Evolutionary conservation across 1,139 yeast species (phyloP).

Genomic region (Blastobotrys proliferans): DNA sequence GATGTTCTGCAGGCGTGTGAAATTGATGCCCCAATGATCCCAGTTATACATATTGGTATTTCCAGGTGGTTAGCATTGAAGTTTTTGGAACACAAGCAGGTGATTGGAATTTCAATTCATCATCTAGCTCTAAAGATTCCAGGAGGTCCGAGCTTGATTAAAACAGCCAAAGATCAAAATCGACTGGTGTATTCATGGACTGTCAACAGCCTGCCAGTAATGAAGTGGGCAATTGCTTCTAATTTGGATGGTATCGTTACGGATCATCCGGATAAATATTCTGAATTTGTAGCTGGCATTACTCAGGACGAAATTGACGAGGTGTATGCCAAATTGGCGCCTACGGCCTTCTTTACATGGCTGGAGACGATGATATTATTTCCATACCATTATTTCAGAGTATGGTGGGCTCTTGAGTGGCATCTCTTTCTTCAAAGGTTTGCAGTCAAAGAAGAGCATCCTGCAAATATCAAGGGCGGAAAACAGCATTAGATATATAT

Average conservation of each 20-base stretch:
- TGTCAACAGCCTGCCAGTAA: slow-evolving; percentile 47
- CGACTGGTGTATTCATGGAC: slow-evolving; percentile 78
- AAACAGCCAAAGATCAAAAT: slow-evolving; percentile 40
- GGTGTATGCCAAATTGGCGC: slow-evolving; percentile 18
- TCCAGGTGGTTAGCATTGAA: slow-evolving; percentile 37
- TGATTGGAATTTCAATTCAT: slow-evolving; percentile 44
- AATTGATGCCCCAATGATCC: slow-evolving; percentile 41
- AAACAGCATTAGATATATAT: background rate
- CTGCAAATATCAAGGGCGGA: background rate
- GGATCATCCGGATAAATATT: slow-evolving; percentile 48
- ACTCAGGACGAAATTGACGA: slow-evolving; percentile 20
- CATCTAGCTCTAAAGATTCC: slow-evolving; percentile 41
- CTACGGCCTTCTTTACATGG: slow-evolving; percentile 13
- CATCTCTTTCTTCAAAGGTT: background rate
- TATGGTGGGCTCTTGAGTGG: slow-evolving; percentile 1
- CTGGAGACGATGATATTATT: slow-evolving; percentile 15
- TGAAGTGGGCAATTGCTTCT: slow-evolving; percentile 42
- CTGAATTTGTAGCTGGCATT: slow-evolving; percentile 15
- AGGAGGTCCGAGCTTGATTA: slow-evolving; percentile 38
- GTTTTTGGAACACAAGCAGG: slow-evolving; percentile 36
- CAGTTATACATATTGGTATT: slow-evolving; percentile 51
- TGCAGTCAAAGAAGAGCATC: too few species aligned
- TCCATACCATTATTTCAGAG: slow-evolving; percentile 13
- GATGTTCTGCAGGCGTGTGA: slow-evolving; percentile 56
- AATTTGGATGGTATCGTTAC: slow-evolving; percentile 61